Percentiles rank a stretch among this genome's conserved stretches.
Evolutionary conservation across 169 alveolate species (phyloP).

Genomic region (Theileria equi): DNA sequence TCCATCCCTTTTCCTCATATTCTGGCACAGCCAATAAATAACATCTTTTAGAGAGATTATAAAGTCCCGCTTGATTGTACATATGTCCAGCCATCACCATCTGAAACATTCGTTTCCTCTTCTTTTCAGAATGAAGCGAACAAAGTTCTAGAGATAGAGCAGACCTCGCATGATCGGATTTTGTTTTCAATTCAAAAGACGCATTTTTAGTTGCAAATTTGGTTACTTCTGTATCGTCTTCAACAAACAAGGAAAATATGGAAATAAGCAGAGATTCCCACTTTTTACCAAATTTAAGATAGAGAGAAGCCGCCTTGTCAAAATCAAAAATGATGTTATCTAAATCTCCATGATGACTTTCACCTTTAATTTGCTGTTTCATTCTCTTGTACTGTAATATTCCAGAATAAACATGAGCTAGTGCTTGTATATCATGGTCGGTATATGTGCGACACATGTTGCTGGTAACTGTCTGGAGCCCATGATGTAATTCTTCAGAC

Average conservation of each 20-base stretch:
- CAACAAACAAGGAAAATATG: constrained; percentile 18
- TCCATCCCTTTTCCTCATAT: constrained; percentile 45
- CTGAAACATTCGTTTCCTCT: constrained; percentile 26
- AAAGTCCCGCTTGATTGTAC: constrained; percentile 37
- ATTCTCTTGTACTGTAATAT: not conserved
- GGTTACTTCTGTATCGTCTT: constrained; percentile 20
- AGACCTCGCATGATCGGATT: constrained; percentile 39
- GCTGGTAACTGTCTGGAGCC: not conserved
- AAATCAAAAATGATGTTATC: constrained; percentile 28
- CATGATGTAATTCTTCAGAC: constrained; percentile 35
- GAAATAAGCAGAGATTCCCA: constrained; percentile 39
- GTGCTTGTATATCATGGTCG: constrained; percentile 56
- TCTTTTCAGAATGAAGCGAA: constrained; percentile 12
- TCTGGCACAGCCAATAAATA: constrained; percentile 29
- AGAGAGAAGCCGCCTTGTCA: constrained; percentile 35
- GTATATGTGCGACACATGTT: constrained; percentile 12
- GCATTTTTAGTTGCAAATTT: constrained; percentile 32
- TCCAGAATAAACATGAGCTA: constrained; percentile 32
- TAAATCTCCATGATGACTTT: not conserved
- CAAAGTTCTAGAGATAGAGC: constrained; percentile 56
- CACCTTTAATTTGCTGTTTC: not conserved
- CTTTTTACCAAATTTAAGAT: constrained; percentile 6
- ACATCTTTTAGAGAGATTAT: constrained; percentile 49
- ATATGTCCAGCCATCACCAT: constrained; percentile 63
- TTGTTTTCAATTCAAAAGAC: constrained; percentile 26